A percentile compares a stretch with the other conserved stretches of the same genome.
Conservation (phyloP, 208 protist genomes). For the Leishmania turanica region DNA sequence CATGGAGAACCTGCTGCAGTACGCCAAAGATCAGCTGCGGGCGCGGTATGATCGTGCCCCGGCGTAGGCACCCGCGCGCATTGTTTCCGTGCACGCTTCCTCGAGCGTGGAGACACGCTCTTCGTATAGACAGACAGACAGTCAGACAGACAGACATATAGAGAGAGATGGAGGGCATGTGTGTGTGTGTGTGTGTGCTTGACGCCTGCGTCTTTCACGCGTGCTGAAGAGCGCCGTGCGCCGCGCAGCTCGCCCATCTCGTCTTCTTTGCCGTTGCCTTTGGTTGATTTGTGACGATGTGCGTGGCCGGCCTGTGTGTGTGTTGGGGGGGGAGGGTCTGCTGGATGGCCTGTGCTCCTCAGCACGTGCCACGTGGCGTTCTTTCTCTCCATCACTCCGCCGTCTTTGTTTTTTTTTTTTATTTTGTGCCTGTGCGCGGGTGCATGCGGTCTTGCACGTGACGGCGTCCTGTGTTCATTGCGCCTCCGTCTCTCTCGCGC, state of each 20-base stretch:
- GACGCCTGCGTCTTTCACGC: background rate
- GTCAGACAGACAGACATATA: background rate
- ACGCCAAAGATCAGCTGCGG: conserved; percentile 57
- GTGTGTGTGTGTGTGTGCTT: background rate
- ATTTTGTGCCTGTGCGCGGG: background rate
- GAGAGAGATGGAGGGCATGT: background rate
- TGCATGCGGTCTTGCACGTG: background rate
- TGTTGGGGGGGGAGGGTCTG: too few species aligned
- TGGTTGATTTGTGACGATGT: background rate
- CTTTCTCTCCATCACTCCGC: background rate
- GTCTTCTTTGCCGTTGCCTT: background rate
- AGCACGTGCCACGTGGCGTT: background rate
- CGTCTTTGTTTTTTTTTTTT: background rate
- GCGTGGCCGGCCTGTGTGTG: background rate
- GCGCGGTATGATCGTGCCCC: conserved; percentile 42
- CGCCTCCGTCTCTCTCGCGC: too few species aligned
- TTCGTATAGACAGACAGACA: conserved; percentile 4
- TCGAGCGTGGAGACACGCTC: background rate
- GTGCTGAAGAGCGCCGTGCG: background rate
- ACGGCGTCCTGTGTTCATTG: background rate
- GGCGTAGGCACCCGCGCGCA: conserved; percentile 1
- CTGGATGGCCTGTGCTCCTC: background rate
- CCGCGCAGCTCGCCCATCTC: background rate
- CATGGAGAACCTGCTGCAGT: conserved; percentile 42
- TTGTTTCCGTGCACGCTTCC: background rate